These are phyloP conservation scores for Xanthoconium purpureum DNA, from an alignment of 768 basidiomycete genomes.

Conservation along the genomic window DNA sequence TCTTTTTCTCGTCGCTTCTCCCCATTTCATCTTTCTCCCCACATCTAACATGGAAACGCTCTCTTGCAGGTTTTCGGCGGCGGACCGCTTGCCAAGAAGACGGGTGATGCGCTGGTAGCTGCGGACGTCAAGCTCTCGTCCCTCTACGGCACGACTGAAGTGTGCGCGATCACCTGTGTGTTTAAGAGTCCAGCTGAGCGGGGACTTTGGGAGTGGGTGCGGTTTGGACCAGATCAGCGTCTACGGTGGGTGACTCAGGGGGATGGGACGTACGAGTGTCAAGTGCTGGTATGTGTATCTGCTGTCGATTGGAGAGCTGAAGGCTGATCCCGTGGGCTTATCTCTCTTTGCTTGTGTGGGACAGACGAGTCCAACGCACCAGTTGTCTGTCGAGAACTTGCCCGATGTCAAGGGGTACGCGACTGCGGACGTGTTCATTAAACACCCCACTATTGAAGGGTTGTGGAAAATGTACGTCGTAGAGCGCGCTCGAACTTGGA, in stretches of 20 bases:
- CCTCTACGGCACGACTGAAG: conserved; percentile 41
- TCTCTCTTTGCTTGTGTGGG: not conserved
- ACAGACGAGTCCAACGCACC: not conserved
- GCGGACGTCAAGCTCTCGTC: conserved; percentile 34
- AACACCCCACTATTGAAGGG: not conserved
- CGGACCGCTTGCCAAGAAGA: conserved; percentile 35
- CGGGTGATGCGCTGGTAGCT: conserved; percentile 35
- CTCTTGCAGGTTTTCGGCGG: conserved; percentile 32
- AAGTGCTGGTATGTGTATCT: conserved; percentile 31
- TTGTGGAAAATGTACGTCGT: not conserved
- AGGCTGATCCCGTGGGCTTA: not conserved
- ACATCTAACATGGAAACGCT: not conserved
- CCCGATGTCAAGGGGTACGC: not conserved
- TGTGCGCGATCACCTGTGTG: conserved; percentile 19
- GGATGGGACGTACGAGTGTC: conserved; percentile 38
- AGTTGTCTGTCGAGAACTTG: not conserved
- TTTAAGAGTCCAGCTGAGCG: conserved; percentile 14
- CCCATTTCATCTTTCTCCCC: not conserved
- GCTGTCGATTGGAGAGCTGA: not conserved
- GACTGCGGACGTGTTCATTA: not conserved
- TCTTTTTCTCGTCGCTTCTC: not conserved
- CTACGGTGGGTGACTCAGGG: conserved; percentile 36
- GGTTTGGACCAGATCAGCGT: conserved; percentile 20
- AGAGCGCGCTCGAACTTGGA: not conserved
- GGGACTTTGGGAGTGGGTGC: conserved; percentile 36